Percentiles rank a stretch among this genome's conserved stretches.
phyloP scores from a whole-genome alignment of 805 yeast species.

The Brettanomyces custersianus region DNA sequence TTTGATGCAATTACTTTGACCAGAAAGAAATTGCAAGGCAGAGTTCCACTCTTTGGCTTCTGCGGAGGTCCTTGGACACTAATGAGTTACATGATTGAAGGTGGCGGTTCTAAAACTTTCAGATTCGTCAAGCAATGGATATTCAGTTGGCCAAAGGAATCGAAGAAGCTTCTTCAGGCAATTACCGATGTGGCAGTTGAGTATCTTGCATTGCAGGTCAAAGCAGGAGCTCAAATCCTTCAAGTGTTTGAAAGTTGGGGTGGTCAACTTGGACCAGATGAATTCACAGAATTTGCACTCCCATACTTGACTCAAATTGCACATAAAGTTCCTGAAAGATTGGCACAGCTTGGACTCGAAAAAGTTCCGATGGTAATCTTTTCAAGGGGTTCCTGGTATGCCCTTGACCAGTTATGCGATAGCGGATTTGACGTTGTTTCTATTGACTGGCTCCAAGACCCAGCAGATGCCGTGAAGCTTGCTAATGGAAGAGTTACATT shows the following conservation, averaged over 20 bases:
- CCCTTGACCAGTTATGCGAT: slow-evolving; percentile 74
- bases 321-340: slow-evolving; percentile 53
- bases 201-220: slow-evolving; percentile 87
- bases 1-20: slow-evolving; percentile 88
- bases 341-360: slow-evolving; percentile 68
- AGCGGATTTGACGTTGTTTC: slow-evolving; percentile 84
- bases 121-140: slow-evolving; percentile 90
- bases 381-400: slow-evolving; percentile 97
- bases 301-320: slow-evolving; percentile 81
- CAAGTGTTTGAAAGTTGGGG: slow-evolving; percentile 98
- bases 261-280: slow-evolving; percentile 87
- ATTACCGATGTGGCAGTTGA: slow-evolving; percentile 86
- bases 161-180: slow-evolving; percentile 63
- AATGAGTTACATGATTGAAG: slow-evolving; percentile 94
- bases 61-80: slow-evolving; percentile 98
- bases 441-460: slow-evolving; percentile 85
- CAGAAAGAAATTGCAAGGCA: slow-evolving; percentile 75
- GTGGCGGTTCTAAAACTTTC: slow-evolving; percentile 90
- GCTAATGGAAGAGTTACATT: slow-evolving; percentile 70
- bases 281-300: slow-evolving; percentile 79
- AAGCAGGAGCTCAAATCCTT: slow-evolving; percentile 96
- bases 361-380: slow-evolving; percentile 81
- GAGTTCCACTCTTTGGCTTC: slow-evolving; percentile 91
- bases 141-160: slow-evolving; percentile 63
- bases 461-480: slow-evolving; percentile 71